These are phyloP conservation scores for Suhomyces sp. DNA, from an alignment of 805 yeast species.

Conservation along the genomic window DNA sequence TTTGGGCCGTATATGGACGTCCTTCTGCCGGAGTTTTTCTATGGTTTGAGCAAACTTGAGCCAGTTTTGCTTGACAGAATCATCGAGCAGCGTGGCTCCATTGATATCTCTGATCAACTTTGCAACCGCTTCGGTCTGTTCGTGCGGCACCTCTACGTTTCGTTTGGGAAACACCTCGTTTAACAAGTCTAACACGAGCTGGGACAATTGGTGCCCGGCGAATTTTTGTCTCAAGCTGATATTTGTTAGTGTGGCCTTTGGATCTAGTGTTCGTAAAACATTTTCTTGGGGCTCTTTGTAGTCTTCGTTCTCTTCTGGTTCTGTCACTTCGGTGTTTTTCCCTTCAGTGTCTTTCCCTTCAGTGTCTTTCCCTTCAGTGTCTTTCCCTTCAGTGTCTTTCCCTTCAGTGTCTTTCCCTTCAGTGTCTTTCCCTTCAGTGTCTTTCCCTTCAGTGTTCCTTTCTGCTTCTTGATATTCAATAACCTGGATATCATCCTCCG, in stretches of 20 bases:
- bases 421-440: not conserved
- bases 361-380: not conserved
- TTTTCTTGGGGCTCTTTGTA: not conserved
- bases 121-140: not conserved
- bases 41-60: not conserved
- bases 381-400: not conserved
- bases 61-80: not conserved
- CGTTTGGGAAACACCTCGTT: conserved; percentile 5
- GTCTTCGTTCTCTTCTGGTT: not conserved
- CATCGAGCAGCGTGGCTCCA: not conserved
- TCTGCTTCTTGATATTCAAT: conserved; percentile 8
- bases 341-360: not conserved
- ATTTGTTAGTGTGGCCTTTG: conserved; percentile 1
- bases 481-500: conserved; percentile 22
- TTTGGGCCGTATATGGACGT: conserved; percentile 9
- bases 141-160: conserved; percentile 3
- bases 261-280: not conserved
- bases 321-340: not conserved
- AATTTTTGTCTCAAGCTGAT: conserved; percentile 4
- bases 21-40: not conserved
- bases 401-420: not conserved
- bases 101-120: conserved; percentile 1
- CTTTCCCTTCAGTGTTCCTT: too few relatives aligned
- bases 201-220: not conserved
- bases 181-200: conserved; percentile 1